Conservation (phyloP, 805 yeast genomes). For the Kodamaea nitidulidarum region DNA sequence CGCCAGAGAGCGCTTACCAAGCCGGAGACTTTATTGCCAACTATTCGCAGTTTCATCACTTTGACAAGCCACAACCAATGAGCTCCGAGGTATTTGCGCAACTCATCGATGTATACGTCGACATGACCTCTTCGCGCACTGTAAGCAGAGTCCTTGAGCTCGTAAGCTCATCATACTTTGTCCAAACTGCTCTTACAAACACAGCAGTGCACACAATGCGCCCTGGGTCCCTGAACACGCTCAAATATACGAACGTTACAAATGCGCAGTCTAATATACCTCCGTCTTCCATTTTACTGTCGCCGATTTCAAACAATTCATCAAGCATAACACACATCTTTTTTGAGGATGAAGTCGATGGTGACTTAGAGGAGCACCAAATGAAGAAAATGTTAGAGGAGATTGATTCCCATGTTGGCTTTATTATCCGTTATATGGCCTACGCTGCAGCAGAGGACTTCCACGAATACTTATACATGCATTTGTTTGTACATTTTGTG, state of each 20-base stretch:
- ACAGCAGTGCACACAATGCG: background rate
- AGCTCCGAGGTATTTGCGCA: conserved; percentile 15
- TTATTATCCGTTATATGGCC: conserved; percentile 32
- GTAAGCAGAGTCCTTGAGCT: conserved; percentile 26
- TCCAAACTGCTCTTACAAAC: conserved; percentile 8
- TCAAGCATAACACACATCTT: conserved; percentile 2
- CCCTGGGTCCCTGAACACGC: conserved; percentile 27
- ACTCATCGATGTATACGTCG: conserved; percentile 27
- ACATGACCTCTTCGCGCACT: conserved; percentile 28
- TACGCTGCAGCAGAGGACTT: conserved; percentile 34
- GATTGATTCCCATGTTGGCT: conserved; percentile 31
- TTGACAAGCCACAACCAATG: conserved; percentile 27
- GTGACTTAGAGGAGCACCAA: conserved; percentile 1
- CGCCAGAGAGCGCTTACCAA: conserved; percentile 3
- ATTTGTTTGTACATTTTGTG: conserved; percentile 21
- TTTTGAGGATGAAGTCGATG: conserved; percentile 8
- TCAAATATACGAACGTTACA: conserved; percentile 8
- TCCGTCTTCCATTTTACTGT: background rate
- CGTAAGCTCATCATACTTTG: conserved; percentile 12
- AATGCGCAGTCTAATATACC: background rate
- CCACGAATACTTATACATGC: conserved; percentile 21
- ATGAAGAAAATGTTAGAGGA: conserved; percentile 17
- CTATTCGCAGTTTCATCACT: conserved; percentile 27
- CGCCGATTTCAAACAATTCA: conserved; percentile 3
- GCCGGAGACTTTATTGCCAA: conserved; percentile 11